Base-by-base conservation (phyloP, 495 filamentous ascomycete genomes). In the Cercophora sp. region DNA sequence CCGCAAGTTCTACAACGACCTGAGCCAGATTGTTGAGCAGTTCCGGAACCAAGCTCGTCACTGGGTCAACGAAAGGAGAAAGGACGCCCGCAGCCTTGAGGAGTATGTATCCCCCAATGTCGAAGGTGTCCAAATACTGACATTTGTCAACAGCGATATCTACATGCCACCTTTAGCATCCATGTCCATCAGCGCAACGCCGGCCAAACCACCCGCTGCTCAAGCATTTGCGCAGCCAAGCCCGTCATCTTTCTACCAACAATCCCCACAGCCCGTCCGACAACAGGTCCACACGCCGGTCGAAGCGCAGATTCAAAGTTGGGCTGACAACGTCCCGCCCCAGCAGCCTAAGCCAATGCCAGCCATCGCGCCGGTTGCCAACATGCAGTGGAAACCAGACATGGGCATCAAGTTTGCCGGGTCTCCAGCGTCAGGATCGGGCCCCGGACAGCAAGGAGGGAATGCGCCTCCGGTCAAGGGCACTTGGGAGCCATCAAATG, bases 1-100 rank as follows among this genome's bases (percentile, higher is more conserved):
- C 1, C 71, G 92, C 35, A 96, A 95, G 60, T 98, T 98, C 65
- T 98, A 97, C 72, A 97, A 98, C 62, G 91, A 96, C 60, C 79
- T 98, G 2, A 87, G 83, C 34, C 87, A 85, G 66, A 91, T 96
- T 36, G 83, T 96, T 1, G 82, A 76, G 8, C 76, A 85, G 56
- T 78, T 75, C 52, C 77, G 88, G 18, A 91, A 94, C 54, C 88
- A 87, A 29, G 84, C 79, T 27, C 85, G 85, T 58, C 79, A 75
- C 8, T 96, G 93, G 70, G 86, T 86, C 6, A 86, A 90, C 22
- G 80, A 86, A 59, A 75, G 93, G 50, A 80, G 90, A 36, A 79
- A 83, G 59, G 92, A 98, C 55, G 91, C 89, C 0, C 81, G 82
- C 24, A 79, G 83, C 49, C 65, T 96, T 15, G 92, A 96, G 65